Evolutionary conservation across 164 flowering plant species (phyloP).

Genomic region (Sedum album): DNA sequence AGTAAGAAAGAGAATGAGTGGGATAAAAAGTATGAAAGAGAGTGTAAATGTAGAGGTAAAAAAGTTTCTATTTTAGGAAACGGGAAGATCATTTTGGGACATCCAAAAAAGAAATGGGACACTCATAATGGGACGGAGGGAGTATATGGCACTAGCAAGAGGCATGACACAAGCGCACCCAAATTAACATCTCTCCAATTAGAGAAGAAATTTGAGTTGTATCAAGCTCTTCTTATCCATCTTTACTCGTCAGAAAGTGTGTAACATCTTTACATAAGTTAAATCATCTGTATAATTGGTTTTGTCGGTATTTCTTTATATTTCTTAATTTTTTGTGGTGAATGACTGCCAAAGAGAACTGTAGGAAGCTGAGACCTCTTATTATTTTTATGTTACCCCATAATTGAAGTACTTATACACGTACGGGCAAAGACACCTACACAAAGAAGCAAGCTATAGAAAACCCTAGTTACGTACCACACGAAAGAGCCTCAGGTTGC

Average conservation of each 20-base stretch:
- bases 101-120: too few relatives aligned
- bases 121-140: too few relatives aligned
- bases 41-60: too few relatives aligned
- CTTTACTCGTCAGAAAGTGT: not conserved
- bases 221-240: conserved; percentile 5
- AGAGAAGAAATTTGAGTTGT: conserved; percentile 4
- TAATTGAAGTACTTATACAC: conserved; percentile 1
- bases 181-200: conserved; percentile 1
- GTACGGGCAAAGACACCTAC: not conserved
- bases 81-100: too few relatives aligned
- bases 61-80: too few relatives aligned
- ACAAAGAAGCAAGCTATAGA: not conserved
- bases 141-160: conserved; percentile 1
- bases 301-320: not conserved
- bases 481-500: not conserved
- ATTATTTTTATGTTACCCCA: not conserved
- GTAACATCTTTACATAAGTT: too few relatives aligned
- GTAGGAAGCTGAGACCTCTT: not conserved
- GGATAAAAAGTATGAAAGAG: too few relatives aligned
- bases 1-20: too few relatives aligned
- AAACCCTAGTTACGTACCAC: not conserved
- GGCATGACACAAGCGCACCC: conserved; percentile 4
- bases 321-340: too few relatives aligned
- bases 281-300: not conserved
- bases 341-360: too few relatives aligned